These are phyloP conservation scores for Trametes villosa DNA, from an alignment of 768 basidiomycete species.

Conservation along the genomic window DNA sequence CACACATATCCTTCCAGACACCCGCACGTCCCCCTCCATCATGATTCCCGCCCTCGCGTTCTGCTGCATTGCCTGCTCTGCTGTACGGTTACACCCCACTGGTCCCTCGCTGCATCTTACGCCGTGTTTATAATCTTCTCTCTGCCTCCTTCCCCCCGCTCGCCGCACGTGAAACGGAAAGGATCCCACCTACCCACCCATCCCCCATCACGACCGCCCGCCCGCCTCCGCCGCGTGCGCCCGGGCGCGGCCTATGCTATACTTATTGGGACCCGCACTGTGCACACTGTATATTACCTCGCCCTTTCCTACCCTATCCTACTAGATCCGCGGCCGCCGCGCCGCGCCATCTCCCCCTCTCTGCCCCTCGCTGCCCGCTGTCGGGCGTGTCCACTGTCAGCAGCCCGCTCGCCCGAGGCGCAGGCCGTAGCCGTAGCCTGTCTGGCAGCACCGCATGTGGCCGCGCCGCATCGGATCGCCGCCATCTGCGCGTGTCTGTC, in stretches of 20 bases:
- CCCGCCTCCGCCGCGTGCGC: neutral
- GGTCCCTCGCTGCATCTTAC: conserved; percentile 14
- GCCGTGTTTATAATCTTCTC: neutral
- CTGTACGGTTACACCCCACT: conserved; percentile 18
- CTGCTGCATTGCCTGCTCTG: conserved; percentile 12
- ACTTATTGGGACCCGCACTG: conserved; percentile 4
- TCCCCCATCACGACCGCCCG: neutral
- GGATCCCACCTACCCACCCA: too few relatives aligned
- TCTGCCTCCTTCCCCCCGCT: neutral
- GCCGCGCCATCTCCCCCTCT: too few relatives aligned
- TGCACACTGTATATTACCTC: conserved; percentile 1
- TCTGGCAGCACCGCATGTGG: too few relatives aligned
- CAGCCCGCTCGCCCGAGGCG: too few relatives aligned
- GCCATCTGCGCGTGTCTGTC: too few relatives aligned
- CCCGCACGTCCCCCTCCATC: neutral
- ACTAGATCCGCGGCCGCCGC: too few relatives aligned
- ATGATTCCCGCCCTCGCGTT: neutral
- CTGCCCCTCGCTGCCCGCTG: too few relatives aligned
- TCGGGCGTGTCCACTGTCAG: too few relatives aligned
- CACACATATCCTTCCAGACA: neutral
- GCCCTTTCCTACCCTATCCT: too few relatives aligned
- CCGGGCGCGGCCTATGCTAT: neutral
- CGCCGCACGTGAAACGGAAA: too few relatives aligned
- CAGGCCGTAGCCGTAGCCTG: too few relatives aligned
- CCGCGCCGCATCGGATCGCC: too few relatives aligned